A percentile compares a stretch with the other conserved stretches of the same genome.
Evolutionary conservation across 75 land plant genomes (phyloP).

Genomic region (Picea glauca): DNA sequence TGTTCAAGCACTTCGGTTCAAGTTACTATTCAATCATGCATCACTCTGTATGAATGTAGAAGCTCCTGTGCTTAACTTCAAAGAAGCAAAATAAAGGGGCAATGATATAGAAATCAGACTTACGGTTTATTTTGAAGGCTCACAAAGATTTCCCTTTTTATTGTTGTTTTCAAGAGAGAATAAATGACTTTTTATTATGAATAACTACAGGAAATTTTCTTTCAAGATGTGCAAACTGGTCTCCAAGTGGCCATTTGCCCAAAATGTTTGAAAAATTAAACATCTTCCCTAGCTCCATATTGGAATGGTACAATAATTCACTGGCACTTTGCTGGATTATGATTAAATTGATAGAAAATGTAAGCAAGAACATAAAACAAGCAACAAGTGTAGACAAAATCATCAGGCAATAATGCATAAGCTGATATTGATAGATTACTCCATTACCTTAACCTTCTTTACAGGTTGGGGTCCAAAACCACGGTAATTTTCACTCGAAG

Average conservation of each 20-base stretch:
- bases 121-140: too few relatives aligned
- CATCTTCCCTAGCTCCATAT: background rate
- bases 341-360: background rate
- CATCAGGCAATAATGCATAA: background rate
- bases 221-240: background rate
- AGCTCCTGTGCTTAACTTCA: too few relatives aligned
- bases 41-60: too few relatives aligned
- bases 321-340: background rate
- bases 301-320: background rate
- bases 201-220: background rate
- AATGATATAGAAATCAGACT: too few relatives aligned
- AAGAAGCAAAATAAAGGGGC: too few relatives aligned
- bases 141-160: background rate
- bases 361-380: background rate
- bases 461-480: background rate
- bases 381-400: background rate
- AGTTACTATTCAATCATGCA: too few relatives aligned
- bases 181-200: background rate
- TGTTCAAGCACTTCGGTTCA: too few relatives aligned
- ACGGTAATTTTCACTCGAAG: background rate
- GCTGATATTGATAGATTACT: background rate
- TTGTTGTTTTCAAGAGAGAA: background rate
- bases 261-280: background rate
- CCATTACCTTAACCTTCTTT: constrained; percentile 5
- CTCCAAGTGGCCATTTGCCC: background rate